Evolutionary conservation across 2,329 filamentous ascomycete genomes (phyloP), one percentile per base, ranked within the genome.

Genomic region (Delphinella strobiligena): DNA sequence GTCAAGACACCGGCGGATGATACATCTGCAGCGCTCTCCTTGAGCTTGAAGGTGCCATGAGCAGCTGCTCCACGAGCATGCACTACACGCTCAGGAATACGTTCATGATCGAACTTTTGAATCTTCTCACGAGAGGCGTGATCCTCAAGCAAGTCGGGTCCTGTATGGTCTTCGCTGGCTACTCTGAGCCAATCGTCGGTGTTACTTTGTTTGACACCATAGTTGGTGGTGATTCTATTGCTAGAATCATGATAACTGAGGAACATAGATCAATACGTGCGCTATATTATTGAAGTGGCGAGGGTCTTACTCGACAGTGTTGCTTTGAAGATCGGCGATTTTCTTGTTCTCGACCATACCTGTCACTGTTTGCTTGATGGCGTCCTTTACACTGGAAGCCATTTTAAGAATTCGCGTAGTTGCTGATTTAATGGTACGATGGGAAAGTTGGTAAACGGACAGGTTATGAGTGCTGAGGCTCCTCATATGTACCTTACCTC

Each of bases 181-280:
- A 80, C 69, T 38, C 73, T 75, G 39, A 93, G 65, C 84, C 83
- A 91, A 54, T 87, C 72, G 52, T 93, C 86, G 1, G 80, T 79
- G 51, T 80, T 80, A 31, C 66, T 63, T 51, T 86, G 72, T 59
- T 80, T 84, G 19, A 80, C 75, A 16, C 86, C 86, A 61, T 72
- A 84, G 52, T 93, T 85, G 36, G 79, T 80, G 0, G 84, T 89
- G 48, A 87, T 74, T 30, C 72, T 68, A 22, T 70, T 66, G 29
- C 74, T 68, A 36, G 53, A 48, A 41, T 71, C 60, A 33, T 71
- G 62, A 2, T 75, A 67, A 53, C 84, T 69, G 40, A 75, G 71
- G 3, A n/a, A n/a, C n/a, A n/a, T n/a, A n/a, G n/a, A n/a, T n/a
- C n/a, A n/a, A n/a, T n/a, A n/a, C n/a, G n/a, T n/a, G n/a, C n/a